Conservation (phyloP, 305 asterid genomes). For the Petunia hybrid region DNA sequence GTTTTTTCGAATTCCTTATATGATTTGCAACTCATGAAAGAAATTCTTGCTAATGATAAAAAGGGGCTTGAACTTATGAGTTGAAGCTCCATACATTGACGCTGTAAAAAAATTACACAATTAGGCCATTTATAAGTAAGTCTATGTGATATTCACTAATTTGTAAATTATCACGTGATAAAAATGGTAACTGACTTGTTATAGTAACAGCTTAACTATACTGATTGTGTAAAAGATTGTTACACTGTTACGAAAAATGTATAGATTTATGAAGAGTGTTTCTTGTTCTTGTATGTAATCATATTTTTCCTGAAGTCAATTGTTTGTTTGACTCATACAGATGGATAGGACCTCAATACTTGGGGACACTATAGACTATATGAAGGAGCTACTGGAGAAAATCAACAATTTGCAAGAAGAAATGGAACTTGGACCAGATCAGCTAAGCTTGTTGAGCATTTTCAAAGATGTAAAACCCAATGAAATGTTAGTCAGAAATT, state of each 20-base stretch:
- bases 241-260: background rate
- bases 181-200: background rate
- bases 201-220: background rate
- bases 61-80: no score
- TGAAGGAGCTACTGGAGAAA: conserved; percentile 70
- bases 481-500: conserved; percentile 60
- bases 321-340: conserved; percentile 38
- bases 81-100: no score
- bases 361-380: conserved; percentile 81
- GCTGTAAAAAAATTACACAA: no score
- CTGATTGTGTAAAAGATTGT: background rate
- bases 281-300: background rate
- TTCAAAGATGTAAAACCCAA: conserved; percentile 65
- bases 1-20: no score
- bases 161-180: background rate
- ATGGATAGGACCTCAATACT: conserved; percentile 85
- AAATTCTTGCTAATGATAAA: no score
- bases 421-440: conserved; percentile 51
- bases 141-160: no score
- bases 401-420: conserved; percentile 64
- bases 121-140: background rate
- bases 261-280: background rate
- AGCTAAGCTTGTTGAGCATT: conserved; percentile 46
- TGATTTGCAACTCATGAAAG: no score
- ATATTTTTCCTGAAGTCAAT: background rate